Conservation (phyloP, 1,139 yeast species). For the Tardiomyces digboiensis region DNA sequence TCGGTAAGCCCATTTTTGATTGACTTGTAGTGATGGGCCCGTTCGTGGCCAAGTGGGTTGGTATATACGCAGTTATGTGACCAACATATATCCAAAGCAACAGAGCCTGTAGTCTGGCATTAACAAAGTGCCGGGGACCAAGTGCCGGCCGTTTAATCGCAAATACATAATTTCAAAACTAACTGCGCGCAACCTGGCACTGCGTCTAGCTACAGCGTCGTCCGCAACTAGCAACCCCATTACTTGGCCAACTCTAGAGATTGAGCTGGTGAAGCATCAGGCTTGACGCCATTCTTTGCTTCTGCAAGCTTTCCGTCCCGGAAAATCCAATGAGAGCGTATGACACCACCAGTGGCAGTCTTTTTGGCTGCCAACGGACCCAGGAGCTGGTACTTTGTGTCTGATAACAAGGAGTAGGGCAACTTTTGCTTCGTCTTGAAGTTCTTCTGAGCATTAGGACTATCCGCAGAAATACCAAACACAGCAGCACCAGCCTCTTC, state of each 20-base stretch:
- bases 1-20: neutral
- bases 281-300: slow-evolving; percentile 62
- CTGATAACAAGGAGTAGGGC: slow-evolving; percentile 67
- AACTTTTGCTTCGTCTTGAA: slow-evolving; percentile 66
- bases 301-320: slow-evolving; percentile 62
- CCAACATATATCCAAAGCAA: neutral
- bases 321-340: slow-evolving; percentile 87
- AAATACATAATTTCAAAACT: too few species aligned
- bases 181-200: too few species aligned
- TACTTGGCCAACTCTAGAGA: slow-evolving; percentile 29
- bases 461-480: slow-evolving; percentile 20
- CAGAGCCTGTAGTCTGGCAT: too few species aligned
- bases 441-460: slow-evolving; percentile 48
- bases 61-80: neutral
- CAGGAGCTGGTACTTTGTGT: slow-evolving; percentile 61
- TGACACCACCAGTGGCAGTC: slow-evolving; percentile 56
- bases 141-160: too few species aligned
- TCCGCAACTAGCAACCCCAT: neutral
- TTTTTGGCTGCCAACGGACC: slow-evolving; percentile 77
- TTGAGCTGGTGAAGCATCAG: slow-evolving; percentile 60
- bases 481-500: slow-evolving; percentile 31
- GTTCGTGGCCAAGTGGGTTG: too few species aligned
- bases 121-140: too few species aligned
- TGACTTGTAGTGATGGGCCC: too few species aligned
- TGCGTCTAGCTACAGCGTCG: neutral